Evolutionary conservation across 2,329 filamentous ascomycete species (phyloP).

Genomic region (Arthrinium phaeospermum): DNA sequence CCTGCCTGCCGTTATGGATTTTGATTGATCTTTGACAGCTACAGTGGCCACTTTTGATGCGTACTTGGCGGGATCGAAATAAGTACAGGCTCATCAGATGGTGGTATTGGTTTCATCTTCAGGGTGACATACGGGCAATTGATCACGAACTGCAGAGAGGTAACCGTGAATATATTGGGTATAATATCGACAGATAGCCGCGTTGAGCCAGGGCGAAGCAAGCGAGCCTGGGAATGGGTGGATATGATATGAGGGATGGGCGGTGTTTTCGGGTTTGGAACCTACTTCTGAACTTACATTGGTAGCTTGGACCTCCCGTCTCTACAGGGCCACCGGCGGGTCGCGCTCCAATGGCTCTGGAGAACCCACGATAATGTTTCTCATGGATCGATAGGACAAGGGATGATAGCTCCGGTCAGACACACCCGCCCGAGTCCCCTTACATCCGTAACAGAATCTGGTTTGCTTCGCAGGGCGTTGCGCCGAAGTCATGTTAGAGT

Average conservation of each 20-base stretch:
- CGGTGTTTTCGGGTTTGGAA: constrained; percentile 12
- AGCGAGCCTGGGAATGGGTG: constrained; percentile 8
- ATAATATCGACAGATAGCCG: constrained; percentile 15
- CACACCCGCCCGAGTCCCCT: constrained; percentile 5
- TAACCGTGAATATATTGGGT: not conserved
- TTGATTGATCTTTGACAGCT: constrained; percentile 1
- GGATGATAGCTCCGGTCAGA: constrained; percentile 6
- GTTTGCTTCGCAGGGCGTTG: constrained; percentile 8
- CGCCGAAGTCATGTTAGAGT: constrained; percentile 9
- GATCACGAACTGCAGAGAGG: not conserved
- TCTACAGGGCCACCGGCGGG: constrained; percentile 6
- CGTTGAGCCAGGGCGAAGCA: not conserved
- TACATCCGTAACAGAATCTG: not conserved
- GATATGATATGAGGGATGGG: constrained; percentile 9
- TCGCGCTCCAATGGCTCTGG: constrained; percentile 13
- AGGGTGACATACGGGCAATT: not conserved
- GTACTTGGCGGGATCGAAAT: not conserved
- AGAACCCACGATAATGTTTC: constrained; percentile 16
- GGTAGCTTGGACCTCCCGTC: constrained; percentile 13
- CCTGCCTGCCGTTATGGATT: not conserved
- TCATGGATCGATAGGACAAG: constrained; percentile 17
- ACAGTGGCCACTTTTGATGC: not conserved
- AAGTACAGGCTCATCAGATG: not conserved
- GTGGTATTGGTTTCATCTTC: not conserved
- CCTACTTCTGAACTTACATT: constrained; percentile 15